Evolutionary conservation across 2,329 filamentous ascomycete genomes (phyloP).

Genomic region (Grosmannia clavigera): DNA sequence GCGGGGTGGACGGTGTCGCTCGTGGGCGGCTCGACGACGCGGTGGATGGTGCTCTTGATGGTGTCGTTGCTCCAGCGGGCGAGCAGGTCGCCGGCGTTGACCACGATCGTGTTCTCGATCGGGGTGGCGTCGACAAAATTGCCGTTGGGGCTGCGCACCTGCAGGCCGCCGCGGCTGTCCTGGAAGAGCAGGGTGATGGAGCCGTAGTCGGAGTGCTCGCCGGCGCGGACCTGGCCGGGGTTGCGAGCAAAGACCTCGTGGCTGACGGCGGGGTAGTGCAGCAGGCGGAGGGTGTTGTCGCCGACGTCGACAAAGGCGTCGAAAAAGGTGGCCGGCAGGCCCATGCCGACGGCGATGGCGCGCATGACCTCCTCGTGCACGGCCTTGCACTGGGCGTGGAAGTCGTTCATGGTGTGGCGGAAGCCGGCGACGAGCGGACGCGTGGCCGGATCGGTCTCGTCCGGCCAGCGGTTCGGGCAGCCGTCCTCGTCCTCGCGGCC

Average conservation of each 20-base stretch:
- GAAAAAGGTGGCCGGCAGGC: constrained; percentile 59
- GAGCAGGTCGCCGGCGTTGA: constrained; percentile 81
- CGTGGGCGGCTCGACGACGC: constrained; percentile 71
- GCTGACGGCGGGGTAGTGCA: constrained; percentile 63
- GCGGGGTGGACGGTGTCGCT: constrained; percentile 52
- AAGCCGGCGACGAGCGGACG: not conserved
- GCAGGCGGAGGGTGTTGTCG: constrained; percentile 58
- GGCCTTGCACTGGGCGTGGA: constrained; percentile 59
- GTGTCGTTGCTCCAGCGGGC: constrained; percentile 83
- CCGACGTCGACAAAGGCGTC: constrained; percentile 58
- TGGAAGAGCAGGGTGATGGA: constrained; percentile 52
- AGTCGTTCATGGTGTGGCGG: constrained; percentile 40
- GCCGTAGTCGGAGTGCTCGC: constrained; percentile 60
- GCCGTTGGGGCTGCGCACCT: constrained; percentile 57
- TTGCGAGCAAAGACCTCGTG: constrained; percentile 54
- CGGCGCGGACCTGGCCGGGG: constrained; percentile 60
- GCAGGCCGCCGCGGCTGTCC: constrained; percentile 41
- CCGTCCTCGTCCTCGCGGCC: constrained; percentile 46
- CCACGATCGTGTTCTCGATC: constrained; percentile 67
- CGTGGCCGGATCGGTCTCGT: constrained; percentile 30
- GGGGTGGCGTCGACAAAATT: constrained; percentile 74
- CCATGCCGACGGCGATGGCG: constrained; percentile 73
- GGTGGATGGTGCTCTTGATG: constrained; percentile 81
- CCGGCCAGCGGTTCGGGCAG: constrained; percentile 67
- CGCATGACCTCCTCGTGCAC: constrained; percentile 72